These are phyloP conservation scores for Berkeleyomyces basicola DNA, from an alignment of 2,329 filamentous ascomycete genomes.

Conservation along the genomic window DNA sequence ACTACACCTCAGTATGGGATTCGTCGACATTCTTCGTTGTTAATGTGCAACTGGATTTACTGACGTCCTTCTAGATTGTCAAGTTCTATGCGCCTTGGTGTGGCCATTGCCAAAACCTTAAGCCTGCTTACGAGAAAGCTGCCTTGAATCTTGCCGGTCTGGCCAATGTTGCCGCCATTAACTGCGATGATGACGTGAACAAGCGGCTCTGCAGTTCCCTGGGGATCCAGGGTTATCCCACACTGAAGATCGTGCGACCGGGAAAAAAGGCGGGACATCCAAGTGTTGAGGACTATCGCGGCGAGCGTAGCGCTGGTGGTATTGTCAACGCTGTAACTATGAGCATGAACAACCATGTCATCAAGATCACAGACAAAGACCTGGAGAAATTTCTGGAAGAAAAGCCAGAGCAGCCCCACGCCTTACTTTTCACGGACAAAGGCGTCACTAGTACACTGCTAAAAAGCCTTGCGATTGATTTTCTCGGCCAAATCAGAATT, in stretches of 20 bases:
- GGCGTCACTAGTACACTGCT: slow-evolving; percentile 70
- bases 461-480: slow-evolving; percentile 79
- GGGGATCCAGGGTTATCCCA: slow-evolving; percentile 88
- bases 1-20: slow-evolving; percentile 66
- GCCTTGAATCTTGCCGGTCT: slow-evolving; percentile 79
- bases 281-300: slow-evolving; percentile 79
- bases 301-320: slow-evolving; percentile 62
- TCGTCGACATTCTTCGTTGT: background rate
- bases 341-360: slow-evolving; percentile 85
- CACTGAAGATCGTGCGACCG: slow-evolving; percentile 81
- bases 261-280: slow-evolving; percentile 62
- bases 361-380: slow-evolving; percentile 62
- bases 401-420: slow-evolving; percentile 56
- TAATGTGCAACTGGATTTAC: background rate
- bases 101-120: slow-evolving; percentile 89
- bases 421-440: slow-evolving; percentile 86
- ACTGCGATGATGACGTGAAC: slow-evolving; percentile 89
- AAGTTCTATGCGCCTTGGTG: slow-evolving; percentile 98
- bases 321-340: slow-evolving; percentile 76
- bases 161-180: slow-evolving; percentile 83
- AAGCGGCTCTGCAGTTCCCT: slow-evolving; percentile 72
- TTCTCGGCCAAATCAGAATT: slow-evolving; percentile 60
- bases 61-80: slow-evolving; percentile 30
- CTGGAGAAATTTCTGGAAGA: slow-evolving; percentile 58
- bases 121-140: slow-evolving; percentile 88